Evolutionary conservation across 192 early-diverging fungal genomes (phyloP), one percentile per base, ranked within the genome.

Genomic region (Coemansia umbellata): DNA sequence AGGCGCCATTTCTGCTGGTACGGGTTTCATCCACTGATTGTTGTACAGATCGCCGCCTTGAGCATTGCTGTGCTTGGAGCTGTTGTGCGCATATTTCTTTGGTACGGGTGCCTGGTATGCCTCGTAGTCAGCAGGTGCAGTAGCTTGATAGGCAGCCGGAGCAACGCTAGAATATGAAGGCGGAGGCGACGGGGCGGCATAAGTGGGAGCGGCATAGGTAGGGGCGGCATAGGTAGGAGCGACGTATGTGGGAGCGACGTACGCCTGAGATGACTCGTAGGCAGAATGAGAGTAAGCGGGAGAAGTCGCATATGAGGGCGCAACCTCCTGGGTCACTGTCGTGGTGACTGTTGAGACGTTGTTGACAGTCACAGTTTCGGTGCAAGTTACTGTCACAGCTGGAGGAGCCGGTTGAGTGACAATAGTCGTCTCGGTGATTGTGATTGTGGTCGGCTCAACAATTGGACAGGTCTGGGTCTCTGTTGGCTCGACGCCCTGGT

Each of bases 371-470:
- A 60, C 36, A 5, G 69, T 64, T 30, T 22, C 36, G 23, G 56
- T 47, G 27, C 52, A 64, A 8, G 68, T 71, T n/a, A 71, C 52
- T 1, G 68, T 70, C 22, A 70, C 60, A 24, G 67, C 50, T 8
- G 67, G 67, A 13, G 60, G 67, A 0, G 67, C 51, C 3, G 68
- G 56, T 53, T 62, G 53, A 2, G 61, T 71, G 18, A 63, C 42
- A 2, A 56, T 63, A 11, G 8, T 21, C 6, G 56, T 59, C 18
- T 31, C 24, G 17, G 49, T 58, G n/a, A 7, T 37, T 8, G 54
- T 66, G 13, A 42, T 47, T n/a, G 56, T 50, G 17, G 8, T 53
- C 10, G 52, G 47, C 26, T 49, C 55, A 24, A 48, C 50, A 14
- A 57, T 30, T 41, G 54, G 56, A 48, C 58, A 63, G 27, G 27